Conservation (phyloP, 2,329 filamentous ascomycete species). For the Colletotrichum sp. region DNA sequence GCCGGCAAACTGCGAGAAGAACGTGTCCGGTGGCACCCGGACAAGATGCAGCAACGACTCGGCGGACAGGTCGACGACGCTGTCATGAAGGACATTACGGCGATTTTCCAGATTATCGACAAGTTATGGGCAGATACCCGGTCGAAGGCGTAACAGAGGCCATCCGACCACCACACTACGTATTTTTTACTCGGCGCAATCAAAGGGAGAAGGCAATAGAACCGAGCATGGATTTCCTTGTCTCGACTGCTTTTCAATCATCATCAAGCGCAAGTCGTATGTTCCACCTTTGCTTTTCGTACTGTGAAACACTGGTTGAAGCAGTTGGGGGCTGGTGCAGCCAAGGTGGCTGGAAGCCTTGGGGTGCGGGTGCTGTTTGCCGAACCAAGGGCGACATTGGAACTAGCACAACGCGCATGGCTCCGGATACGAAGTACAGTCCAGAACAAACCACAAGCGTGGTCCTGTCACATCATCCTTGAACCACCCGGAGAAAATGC, state of each 20-base stretch:
- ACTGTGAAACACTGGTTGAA: slow-evolving; percentile 9
- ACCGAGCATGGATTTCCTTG: neutral
- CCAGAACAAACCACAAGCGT: neutral
- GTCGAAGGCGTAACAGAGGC: slow-evolving; percentile 22
- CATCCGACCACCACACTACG: neutral
- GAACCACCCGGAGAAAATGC: neutral
- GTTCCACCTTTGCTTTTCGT: slow-evolving; percentile 1
- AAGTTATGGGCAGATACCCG: slow-evolving; percentile 73
- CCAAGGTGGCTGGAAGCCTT: neutral
- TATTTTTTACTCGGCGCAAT: slow-evolving; percentile 2
- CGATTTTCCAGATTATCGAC: slow-evolving; percentile 91
- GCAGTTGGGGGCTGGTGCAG: neutral
- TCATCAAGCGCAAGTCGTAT: neutral
- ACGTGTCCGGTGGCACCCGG: slow-evolving; percentile 93
- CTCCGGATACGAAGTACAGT: neutral
- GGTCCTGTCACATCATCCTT: neutral
- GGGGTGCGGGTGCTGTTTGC: neutral
- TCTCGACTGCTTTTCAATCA: neutral
- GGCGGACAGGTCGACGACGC: slow-evolving; percentile 74
- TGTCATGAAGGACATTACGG: slow-evolving; percentile 81
- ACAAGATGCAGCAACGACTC: slow-evolving; percentile 93
- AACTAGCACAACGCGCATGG: neutral
- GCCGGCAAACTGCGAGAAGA: slow-evolving; percentile 74
- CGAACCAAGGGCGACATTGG: neutral
- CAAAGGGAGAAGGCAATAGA: neutral